These are phyloP conservation scores for Wickerhamiella musiphila DNA, from an alignment of 805 yeast genomes.

Conservation along the genomic window DNA sequence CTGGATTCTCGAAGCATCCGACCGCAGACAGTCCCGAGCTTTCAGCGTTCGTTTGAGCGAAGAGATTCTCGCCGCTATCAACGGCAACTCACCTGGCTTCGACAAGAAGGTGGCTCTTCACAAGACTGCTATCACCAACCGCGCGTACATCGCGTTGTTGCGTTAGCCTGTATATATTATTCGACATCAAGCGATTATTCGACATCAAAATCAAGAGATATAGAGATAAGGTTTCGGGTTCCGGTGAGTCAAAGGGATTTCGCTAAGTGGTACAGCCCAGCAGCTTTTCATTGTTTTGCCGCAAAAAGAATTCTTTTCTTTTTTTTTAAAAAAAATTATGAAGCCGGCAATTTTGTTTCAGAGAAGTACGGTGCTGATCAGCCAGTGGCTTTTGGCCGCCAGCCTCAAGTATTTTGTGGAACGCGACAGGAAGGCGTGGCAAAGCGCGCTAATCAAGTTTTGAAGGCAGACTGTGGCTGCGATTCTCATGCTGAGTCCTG, in stretches of 20 bases:
- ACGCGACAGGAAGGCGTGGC: conserved; percentile 2
- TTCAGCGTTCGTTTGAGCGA: conserved; percentile 81
- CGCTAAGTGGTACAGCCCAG: too few relatives aligned
- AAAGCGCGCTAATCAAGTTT: conserved; percentile 3
- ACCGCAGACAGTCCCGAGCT: conserved; percentile 60
- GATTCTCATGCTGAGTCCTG: conserved; percentile 75
- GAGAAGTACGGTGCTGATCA: conserved; percentile 56
- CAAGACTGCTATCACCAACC: conserved; percentile 70
- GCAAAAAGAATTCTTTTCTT: too few relatives aligned
- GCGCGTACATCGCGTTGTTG: conserved; percentile 48
- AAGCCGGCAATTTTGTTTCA: conserved; percentile 76
- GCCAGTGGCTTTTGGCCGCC: conserved; percentile 53
- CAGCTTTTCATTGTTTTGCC: too few relatives aligned
- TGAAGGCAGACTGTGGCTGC: conserved; percentile 49
- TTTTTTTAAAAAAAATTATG: too few relatives aligned
- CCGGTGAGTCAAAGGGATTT: too few relatives aligned
- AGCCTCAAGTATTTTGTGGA: conserved; percentile 54
- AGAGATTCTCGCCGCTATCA: conserved; percentile 60
- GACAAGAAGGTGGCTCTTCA: conserved; percentile 75
- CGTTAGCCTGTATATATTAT: conserved; percentile 2
- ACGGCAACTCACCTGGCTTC: conserved; percentile 66
- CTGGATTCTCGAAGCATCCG: conserved; percentile 80
- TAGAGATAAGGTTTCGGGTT: too few relatives aligned
- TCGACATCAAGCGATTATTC: too few relatives aligned
- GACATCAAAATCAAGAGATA: too few relatives aligned